Conservation (phyloP, 2,329 filamentous ascomycete genomes). For the Karstenula rhodostoma region DNA sequence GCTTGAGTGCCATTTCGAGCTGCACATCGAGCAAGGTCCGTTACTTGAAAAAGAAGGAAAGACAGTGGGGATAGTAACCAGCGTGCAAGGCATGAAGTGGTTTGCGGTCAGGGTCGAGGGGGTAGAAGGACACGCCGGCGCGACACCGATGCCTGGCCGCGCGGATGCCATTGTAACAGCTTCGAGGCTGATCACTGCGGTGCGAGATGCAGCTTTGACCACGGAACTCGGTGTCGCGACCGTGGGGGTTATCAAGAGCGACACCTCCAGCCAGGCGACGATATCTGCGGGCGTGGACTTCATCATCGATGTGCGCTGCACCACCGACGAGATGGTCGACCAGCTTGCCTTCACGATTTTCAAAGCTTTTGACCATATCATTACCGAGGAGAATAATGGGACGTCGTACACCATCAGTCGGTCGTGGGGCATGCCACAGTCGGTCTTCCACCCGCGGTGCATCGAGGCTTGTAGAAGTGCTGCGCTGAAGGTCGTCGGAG, state of each 20-base stretch:
- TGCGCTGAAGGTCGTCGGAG: slow-evolving; percentile 26
- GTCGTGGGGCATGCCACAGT: slow-evolving; percentile 39
- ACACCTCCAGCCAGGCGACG: slow-evolving; percentile 40
- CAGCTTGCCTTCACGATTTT: slow-evolving; percentile 32
- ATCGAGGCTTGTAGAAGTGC: slow-evolving; percentile 31
- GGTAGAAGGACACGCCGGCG: slow-evolving; percentile 60
- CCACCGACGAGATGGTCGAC: slow-evolving; percentile 35
- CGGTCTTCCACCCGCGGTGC: slow-evolving; percentile 32
- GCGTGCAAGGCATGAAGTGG: slow-evolving; percentile 78
- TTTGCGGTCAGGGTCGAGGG: slow-evolving; percentile 50
- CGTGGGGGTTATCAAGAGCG: slow-evolving; percentile 38
- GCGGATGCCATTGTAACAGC: slow-evolving; percentile 49
- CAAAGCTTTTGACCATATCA: slow-evolving; percentile 30
- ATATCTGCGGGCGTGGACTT: slow-evolving; percentile 40
- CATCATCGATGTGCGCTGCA: slow-evolving; percentile 40
- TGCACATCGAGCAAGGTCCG: slow-evolving; percentile 85
- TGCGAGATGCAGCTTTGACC: slow-evolving; percentile 32
- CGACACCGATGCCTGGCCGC: slow-evolving; percentile 70
- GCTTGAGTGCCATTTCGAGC: slow-evolving; percentile 78
- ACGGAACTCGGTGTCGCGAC: slow-evolving; percentile 36
- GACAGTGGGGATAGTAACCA: slow-evolving; percentile 72
- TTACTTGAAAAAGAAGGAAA: slow-evolving; percentile 69
- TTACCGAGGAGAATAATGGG: slow-evolving; percentile 30
- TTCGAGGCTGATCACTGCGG: slow-evolving; percentile 34
- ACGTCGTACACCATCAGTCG: slow-evolving; percentile 32